Base-by-base conservation (phyloP, 1,139 yeast genomes). In the Suhomyces taliae region DNA sequence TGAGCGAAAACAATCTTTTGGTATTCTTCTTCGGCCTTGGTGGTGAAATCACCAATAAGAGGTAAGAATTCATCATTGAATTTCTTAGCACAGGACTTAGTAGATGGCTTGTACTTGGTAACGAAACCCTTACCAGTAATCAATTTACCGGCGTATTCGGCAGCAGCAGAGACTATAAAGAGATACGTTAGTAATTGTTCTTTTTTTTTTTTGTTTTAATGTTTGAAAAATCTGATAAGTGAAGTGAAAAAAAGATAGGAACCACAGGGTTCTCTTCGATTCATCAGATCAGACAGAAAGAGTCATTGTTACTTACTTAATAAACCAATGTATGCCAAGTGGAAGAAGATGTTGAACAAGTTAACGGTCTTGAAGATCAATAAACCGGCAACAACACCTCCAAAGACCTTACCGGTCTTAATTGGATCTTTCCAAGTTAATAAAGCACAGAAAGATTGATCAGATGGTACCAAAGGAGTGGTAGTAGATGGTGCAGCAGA, bases 341-440 rank as follows among this genome's bases (percentile, higher is more conserved):
- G 84, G 76, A 90, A 81, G 60, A 86, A 72, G 53, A 87, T 71
- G 54, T 88, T 83, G 61, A 88, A 65, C 58, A 90, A 67, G 66
- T 88, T 84, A 59, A 89, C 83, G 52, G 78, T 81, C 67, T 89
- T 87, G 62, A 89, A 65, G 35, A 87, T 70, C 51, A 87, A 60
- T 62, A 91, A 74, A 26, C 78, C 72, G 34, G 76, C 70, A 40
- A 91, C 62, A 46, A 84, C 69, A 42, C 83, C 78, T 44, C 87
- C 95, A 57, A 90, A 82, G 37, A 86, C 82, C 60, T 85, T 83
- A 52, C 87, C 97, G 47, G 97, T 84, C 60, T 78, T 76, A 54
- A 78, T 71, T 36, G 97, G 97, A 63, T 89, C 80, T 58, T 81
- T 78, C 98, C 98, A 91, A 55, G 91, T 82, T 53, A 91, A 74